Base-by-base conservation (phyloP, 148 eudicot genomes). In the Camellia lanceoleosa region DNA sequence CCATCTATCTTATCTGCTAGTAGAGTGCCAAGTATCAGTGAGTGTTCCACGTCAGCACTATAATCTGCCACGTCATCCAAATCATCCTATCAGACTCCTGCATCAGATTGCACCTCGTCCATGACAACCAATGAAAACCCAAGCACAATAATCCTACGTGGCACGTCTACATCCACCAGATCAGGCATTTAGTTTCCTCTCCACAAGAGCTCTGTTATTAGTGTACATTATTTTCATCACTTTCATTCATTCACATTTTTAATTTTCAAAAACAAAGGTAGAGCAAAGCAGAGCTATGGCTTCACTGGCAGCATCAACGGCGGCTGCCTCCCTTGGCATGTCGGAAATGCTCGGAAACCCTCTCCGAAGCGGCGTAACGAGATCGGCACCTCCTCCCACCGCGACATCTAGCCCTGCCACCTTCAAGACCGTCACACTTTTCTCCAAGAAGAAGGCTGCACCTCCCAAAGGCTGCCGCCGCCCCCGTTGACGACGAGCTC, bases 281-380 rank as follows among this genome's bases (percentile, higher is more conserved):
- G 16, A 2, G 23, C 8, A 11, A 23, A 7, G 16, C 5, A 30
- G 46, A 4, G 15, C 68, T 4, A 93, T 92, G 97, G 98, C 94
- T 78, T 88, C 95, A 5, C 77, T 89, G 18, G 92, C 93, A 83
- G 90, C 97, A 14, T 76, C 97, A 6, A 83, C 87, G 44, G 92
- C 87, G 16, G 90, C 92, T 3, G 77, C 92, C 16, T 87, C 89
- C 49, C 74, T 92, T 11, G 93, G 94, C 23, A 86, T 90, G 65
- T 88, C 94, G 4, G 92, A 92, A 77, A 78, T 94, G 90, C 82
- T 89, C n/a, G 97, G 93, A 13, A 93, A 79, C 79, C 85, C 87
- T 52, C 80, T 90, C 66, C 84, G 38, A 1, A 30, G 38, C 46
- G 87, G 83, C 16, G 63, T 79, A n/a, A 80, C 89, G 15, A 80